phyloP scores from a whole-genome alignment of 371 early-diverging fungal genomes.

The Thermomucor indicae-seudaticae region DNA sequence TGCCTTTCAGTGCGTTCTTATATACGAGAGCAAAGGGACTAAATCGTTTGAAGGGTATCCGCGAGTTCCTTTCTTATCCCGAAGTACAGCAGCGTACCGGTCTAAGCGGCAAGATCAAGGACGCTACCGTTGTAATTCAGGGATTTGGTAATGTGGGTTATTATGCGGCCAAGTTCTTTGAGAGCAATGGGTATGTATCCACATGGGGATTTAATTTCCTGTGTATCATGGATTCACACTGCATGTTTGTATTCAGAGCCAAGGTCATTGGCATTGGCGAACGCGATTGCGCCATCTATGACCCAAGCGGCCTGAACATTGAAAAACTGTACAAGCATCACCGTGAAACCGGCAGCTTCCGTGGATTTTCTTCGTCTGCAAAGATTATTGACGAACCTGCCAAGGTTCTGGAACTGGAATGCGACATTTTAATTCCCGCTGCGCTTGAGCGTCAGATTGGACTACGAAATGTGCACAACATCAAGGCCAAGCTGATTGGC shows the following conservation, averaged over 20 bases:
- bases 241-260: slow-evolving; percentile 40
- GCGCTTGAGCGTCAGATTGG: slow-evolving; percentile 88
- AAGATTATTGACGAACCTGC: slow-evolving; percentile 58
- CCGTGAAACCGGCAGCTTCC: slow-evolving; percentile 64
- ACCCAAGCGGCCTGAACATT: slow-evolving; percentile 68
- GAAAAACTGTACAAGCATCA: slow-evolving; percentile 68
- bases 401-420: slow-evolving; percentile 72
- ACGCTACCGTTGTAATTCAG: slow-evolving; percentile 70
- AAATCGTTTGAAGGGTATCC: slow-evolving; percentile 45
- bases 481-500: slow-evolving; percentile 85
- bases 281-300: slow-evolving; percentile 68
- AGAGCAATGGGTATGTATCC: slow-evolving; percentile 58
- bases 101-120: slow-evolving; percentile 66
- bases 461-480: slow-evolving; percentile 67
- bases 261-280: slow-evolving; percentile 81
- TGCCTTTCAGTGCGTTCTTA: neutral
- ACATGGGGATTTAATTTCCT: neutral
- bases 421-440: slow-evolving; percentile 84
- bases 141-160: slow-evolving; percentile 93
- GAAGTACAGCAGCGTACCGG: slow-evolving; percentile 78
- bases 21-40: neutral
- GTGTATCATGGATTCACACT: neutral
- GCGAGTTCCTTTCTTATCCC: slow-evolving; percentile 78
- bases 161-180: slow-evolving; percentile 88
- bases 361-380: slow-evolving; percentile 61